A percentile compares a stretch with the other conserved stretches of the same genome.
Conservation (phyloP, 177 flowering plant genomes). For the Vitis hybrid region DNA sequence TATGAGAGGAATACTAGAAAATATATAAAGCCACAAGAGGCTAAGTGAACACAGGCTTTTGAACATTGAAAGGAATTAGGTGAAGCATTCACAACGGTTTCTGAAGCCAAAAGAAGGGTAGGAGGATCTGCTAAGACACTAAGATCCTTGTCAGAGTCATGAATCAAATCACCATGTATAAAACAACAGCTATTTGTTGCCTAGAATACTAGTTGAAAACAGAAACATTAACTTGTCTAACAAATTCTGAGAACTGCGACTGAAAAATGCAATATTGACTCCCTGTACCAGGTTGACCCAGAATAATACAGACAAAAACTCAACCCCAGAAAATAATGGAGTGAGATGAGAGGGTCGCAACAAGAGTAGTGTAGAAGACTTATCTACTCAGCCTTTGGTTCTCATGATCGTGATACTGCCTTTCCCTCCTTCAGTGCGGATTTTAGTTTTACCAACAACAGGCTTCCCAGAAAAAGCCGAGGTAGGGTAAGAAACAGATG, state of each 20-base stretch:
- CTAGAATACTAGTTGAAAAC: constrained; percentile 25
- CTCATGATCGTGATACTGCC: constrained; percentile 98
- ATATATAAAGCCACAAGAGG: background rate
- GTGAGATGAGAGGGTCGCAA: constrained; percentile 15
- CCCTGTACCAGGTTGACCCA: constrained; percentile 11
- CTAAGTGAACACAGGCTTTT: background rate
- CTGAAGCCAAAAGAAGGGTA: background rate
- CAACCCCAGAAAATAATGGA: constrained; percentile 15
- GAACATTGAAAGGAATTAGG: background rate
- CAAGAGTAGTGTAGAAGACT: constrained; percentile 13
- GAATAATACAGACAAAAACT: constrained; percentile 13
- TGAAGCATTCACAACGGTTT: constrained; percentile 1
- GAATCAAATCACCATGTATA: constrained; percentile 15
- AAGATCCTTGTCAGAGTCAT: constrained; percentile 19
- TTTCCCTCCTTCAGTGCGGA: constrained; percentile 92
- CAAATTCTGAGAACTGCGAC: constrained; percentile 20
- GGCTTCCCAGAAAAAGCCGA: constrained; percentile 98
- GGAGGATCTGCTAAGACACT: constrained; percentile 17
- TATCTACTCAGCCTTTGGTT: constrained; percentile 70
- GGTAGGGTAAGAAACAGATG: constrained; percentile 51
- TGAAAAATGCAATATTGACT: constrained; percentile 5
- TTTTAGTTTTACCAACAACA: constrained; percentile 87
- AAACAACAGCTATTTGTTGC: constrained; percentile 21
- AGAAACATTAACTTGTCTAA: constrained; percentile 21
- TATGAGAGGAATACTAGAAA: background rate